A percentile compares a stretch with the other conserved stretches of the same genome.
Conservation (phyloP, 116 monocot species). For the Phalaenopsis hybrid region DNA sequence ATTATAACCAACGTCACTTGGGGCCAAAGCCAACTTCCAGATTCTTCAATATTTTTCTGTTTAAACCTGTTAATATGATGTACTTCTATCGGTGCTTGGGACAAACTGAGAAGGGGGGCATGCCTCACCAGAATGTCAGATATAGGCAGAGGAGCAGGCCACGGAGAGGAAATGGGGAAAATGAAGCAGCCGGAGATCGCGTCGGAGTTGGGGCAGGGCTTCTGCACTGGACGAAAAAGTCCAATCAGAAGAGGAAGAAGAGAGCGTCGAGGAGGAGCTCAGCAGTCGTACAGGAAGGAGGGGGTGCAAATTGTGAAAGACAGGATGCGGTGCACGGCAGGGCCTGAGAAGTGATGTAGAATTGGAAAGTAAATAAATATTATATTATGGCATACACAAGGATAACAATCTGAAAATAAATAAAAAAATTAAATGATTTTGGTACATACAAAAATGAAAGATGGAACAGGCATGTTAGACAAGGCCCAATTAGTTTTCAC, state of each 20-base stretch:
- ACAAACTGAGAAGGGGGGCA: neutral
- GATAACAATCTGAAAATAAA: neutral
- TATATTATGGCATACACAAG: neutral
- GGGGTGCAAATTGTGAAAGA: neutral
- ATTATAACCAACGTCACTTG: neutral
- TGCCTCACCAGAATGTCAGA: constrained; percentile 4
- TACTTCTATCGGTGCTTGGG: neutral
- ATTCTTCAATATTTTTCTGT: neutral
- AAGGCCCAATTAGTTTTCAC: neutral
- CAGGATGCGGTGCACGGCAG: neutral
- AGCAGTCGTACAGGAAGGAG: neutral
- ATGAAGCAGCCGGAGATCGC: neutral
- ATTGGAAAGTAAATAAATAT: neutral
- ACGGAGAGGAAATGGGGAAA: constrained; percentile 4
- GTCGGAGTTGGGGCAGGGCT: constrained; percentile 1
- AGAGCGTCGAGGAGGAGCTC: neutral
- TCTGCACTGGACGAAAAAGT: neutral
- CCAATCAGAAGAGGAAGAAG: constrained; percentile 5
- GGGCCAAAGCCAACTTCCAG: neutral
- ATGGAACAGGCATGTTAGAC: neutral
- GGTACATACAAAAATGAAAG: neutral
- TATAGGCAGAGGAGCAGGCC: neutral
- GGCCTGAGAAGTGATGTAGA: constrained; percentile 6
- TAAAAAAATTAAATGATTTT: neutral
- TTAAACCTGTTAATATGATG: neutral